Conservation (phyloP, 2,329 filamentous ascomycete genomes). For the Penicillium hesseltinei region DNA sequence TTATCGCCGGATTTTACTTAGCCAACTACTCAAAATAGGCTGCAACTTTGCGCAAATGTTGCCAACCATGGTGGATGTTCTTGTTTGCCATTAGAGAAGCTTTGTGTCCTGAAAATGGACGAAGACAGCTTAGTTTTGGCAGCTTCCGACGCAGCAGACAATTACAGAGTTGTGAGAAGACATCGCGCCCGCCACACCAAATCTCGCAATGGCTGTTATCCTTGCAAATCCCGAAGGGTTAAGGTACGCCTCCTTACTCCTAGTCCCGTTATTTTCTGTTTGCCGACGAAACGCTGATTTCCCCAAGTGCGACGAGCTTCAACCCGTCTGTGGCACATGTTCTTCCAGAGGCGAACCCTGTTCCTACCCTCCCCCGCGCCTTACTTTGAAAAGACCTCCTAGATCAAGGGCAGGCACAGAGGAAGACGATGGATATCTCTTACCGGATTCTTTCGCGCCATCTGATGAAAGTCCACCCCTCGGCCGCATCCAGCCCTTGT, state of each 20-base stretch:
- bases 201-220: background rate
- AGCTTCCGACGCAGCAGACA: background rate
- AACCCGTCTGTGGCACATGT: background rate
- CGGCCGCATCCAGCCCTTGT: background rate
- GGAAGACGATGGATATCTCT: background rate
- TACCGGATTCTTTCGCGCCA: background rate
- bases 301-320: background rate
- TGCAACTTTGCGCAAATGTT: background rate
- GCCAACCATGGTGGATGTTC: background rate
- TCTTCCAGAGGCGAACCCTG: slow-evolving; percentile 1
- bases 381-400: background rate
- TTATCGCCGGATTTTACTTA: background rate
- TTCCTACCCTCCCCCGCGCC: background rate
- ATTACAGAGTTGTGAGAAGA: background rate
- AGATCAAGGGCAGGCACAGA: background rate
- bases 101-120: background rate
- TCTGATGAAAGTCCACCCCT: background rate
- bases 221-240: background rate
- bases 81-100: background rate
- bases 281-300: background rate
- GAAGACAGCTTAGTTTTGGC: background rate
- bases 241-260: background rate
- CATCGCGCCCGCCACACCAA: slow-evolving; percentile 1
- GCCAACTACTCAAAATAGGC: background rate
- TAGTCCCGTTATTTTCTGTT: background rate